Percentiles rank a stretch among this genome's conserved stretches.
phyloP scores from a whole-genome alignment of 2,329 filamentous ascomycete genomes.

The Reticulascus tulasneorum region DNA sequence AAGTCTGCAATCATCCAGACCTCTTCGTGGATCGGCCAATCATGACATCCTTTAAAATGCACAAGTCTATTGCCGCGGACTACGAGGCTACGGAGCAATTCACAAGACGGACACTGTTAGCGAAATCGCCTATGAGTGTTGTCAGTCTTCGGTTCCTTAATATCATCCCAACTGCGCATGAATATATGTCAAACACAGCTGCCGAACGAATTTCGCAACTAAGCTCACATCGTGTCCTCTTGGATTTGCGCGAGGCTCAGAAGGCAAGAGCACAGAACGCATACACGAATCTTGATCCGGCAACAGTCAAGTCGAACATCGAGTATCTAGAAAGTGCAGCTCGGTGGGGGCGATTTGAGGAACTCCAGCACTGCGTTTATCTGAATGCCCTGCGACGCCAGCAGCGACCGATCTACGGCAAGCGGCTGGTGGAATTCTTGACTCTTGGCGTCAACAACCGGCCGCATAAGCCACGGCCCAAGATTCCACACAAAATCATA shows the following conservation, averaged over 20 bases:
- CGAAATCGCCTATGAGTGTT: slow-evolving; percentile 55
- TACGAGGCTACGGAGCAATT: slow-evolving; percentile 71
- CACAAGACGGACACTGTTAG: slow-evolving; percentile 63
- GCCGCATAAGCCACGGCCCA: slow-evolving; percentile 57
- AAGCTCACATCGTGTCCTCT: slow-evolving; percentile 65
- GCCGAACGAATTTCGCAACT: slow-evolving; percentile 59
- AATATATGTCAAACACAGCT: slow-evolving; percentile 54
- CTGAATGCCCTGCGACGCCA: slow-evolving; percentile 78
- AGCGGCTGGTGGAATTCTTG: slow-evolving; percentile 70
- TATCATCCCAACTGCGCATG: slow-evolving; percentile 67
- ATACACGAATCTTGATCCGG: slow-evolving; percentile 55
- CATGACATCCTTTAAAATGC: slow-evolving; percentile 94
- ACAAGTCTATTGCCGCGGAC: slow-evolving; percentile 68
- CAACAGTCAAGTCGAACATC: slow-evolving; percentile 65
- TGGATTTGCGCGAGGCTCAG: slow-evolving; percentile 70
- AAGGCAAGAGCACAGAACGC: slow-evolving; percentile 55
- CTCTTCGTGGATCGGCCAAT: slow-evolving; percentile 94
- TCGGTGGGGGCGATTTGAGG: slow-evolving; percentile 67
- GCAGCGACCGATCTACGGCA: slow-evolving; percentile 76
- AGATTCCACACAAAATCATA: slow-evolving; percentile 58
- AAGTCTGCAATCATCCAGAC: slow-evolving; percentile 98
- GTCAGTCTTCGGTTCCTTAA: slow-evolving; percentile 77
- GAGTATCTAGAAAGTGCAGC: slow-evolving; percentile 68
- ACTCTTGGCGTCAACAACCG: slow-evolving; percentile 59
- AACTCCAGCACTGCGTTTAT: slow-evolving; percentile 76